phyloP scores from a whole-genome alignment of 1,139 yeast genomes.

The Schwanniomyces etchellsii region DNA sequence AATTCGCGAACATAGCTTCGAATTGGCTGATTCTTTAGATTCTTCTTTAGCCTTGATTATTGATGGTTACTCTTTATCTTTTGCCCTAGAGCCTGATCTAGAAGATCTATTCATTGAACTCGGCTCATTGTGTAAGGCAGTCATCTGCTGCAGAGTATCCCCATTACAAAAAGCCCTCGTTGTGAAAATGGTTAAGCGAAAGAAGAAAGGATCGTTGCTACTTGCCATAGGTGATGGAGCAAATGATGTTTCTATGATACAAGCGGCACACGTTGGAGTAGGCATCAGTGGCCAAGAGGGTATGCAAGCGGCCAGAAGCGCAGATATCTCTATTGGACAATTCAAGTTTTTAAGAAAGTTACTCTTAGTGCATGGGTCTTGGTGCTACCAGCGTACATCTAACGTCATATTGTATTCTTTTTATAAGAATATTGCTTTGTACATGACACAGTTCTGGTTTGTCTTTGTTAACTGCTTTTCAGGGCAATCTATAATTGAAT shows the following conservation, averaged over 20 bases:
- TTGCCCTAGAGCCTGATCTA: slow-evolving; percentile 74
- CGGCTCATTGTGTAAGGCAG: slow-evolving; percentile 89
- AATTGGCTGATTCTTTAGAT: slow-evolving; percentile 58
- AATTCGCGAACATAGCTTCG: slow-evolving; percentile 60
- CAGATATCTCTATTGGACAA: slow-evolving; percentile 96
- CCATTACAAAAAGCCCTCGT: slow-evolving; percentile 97
- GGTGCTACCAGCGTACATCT: slow-evolving; percentile 95
- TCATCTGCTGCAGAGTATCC: slow-evolving; percentile 89
- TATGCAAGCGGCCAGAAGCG: slow-evolving; percentile 98
- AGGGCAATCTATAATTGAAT: slow-evolving; percentile 93
- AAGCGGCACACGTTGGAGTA: slow-evolving; percentile 95
- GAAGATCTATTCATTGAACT: slow-evolving; percentile 76
- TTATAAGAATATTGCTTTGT: slow-evolving; percentile 90
- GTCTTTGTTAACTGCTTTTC: slow-evolving; percentile 89
- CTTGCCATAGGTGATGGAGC: slow-evolving; percentile 98
- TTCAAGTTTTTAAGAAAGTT: slow-evolving; percentile 80
- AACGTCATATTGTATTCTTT: slow-evolving; percentile 91
- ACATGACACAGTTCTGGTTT: slow-evolving; percentile 98
- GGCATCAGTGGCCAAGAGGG: slow-evolving; percentile 99
- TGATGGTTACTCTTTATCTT: slow-evolving; percentile 87
- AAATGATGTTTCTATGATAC: slow-evolving; percentile 98
- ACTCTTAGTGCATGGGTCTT: slow-evolving; percentile 89
- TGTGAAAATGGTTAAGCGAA: slow-evolving; percentile 73
- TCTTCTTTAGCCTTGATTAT: slow-evolving; percentile 79
- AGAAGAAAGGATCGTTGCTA: slow-evolving; percentile 58